Base-by-base conservation (phyloP, 176 grass and related monocot species). In the Oryza officinalis region DNA sequence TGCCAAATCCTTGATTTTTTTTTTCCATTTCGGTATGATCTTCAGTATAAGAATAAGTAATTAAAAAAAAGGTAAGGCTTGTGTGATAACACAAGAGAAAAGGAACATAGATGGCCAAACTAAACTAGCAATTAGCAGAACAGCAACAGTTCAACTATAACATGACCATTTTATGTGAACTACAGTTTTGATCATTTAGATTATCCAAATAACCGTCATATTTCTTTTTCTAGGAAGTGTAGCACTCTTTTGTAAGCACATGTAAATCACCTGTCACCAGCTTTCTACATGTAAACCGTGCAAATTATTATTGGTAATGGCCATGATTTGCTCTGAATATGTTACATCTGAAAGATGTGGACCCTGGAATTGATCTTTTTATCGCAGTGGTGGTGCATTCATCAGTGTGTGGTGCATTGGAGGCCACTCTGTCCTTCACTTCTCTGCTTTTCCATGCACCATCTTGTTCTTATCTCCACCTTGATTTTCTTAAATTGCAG, bases 391-490 rank as follows among this genome's bases (percentile, higher is more conserved):
- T 46, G 20, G 32, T 84, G 47, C 14, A 47, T 67, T 73, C 14
- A 49, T 79, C 14, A 52, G n/a, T 41, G 46, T 75, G 76, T 20
- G 10, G 23, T 63, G 71, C 47, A 64, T 8, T 78, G 80, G 66
- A 50, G 17, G 40, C 77, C 63, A 84, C 64, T 80, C 78, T 63
- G 26, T 8, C 23, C 23, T 30, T 20, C 65, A 17, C 67, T 5
- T 74, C 46, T 59, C 37, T 6, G 10, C 22, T 45, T 80, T 61
- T 35, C 8, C 22, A 68, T 14, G 37, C 63, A 12, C 23, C 46
- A 68, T 68, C 27, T 75, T 71, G 44, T 71, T 76, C 30, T 76
- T 75, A 31, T 89, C 71, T 43, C 75, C 41, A 26, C 23, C 13
- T 10, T 79, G 2, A 69, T 43, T 80, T 18, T 23, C 46, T 64